These are phyloP conservation scores for Vararia minispora DNA, from an alignment of 768 basidiomycete species.

Conservation along the genomic window DNA sequence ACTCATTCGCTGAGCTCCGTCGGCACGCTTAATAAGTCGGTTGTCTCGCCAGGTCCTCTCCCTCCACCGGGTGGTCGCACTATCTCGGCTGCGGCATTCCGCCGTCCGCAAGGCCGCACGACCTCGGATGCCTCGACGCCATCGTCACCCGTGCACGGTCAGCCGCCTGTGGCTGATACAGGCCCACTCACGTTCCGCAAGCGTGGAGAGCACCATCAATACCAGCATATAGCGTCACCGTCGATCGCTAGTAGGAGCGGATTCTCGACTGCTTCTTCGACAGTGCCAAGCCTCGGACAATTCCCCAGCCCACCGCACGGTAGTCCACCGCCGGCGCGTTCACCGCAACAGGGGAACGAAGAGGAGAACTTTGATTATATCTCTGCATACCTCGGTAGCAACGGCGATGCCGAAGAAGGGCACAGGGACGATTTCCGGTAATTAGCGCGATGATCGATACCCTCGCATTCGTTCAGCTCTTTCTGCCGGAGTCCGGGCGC, in stretches of 20 bases:
- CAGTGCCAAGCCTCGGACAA: no score
- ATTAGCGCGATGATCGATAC: no score
- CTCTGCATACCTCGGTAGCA: constrained; percentile 44
- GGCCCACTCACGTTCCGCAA: constrained; percentile 39
- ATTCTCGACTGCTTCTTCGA: no score
- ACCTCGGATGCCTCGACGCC: constrained; percentile 17
- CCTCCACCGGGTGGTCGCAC: constrained; percentile 31
- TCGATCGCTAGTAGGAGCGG: no score
- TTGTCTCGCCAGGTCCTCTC: constrained; percentile 23
- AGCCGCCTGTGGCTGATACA: constrained; percentile 25
- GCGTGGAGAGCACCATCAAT: constrained; percentile 24
- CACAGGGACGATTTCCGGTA: no score
- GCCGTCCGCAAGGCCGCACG: constrained; percentile 33
- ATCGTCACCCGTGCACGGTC: constrained; percentile 4
- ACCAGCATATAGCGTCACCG: constrained; percentile 2
- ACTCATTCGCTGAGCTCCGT: constrained; percentile 12
- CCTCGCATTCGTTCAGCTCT: no score
- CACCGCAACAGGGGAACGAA: constrained; percentile 8
- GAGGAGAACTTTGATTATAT: constrained; percentile 50
- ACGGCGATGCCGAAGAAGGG: no score
- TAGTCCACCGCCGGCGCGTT: constrained; percentile 7
- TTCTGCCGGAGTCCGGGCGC: no score
- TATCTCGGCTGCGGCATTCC: constrained; percentile 71
- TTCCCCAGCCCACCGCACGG: constrained; percentile 11
- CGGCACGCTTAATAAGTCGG: constrained; percentile 15